phyloP scores from a whole-genome alignment of 2,329 filamentous ascomycete species.

The Madurella fahalii region DNA sequence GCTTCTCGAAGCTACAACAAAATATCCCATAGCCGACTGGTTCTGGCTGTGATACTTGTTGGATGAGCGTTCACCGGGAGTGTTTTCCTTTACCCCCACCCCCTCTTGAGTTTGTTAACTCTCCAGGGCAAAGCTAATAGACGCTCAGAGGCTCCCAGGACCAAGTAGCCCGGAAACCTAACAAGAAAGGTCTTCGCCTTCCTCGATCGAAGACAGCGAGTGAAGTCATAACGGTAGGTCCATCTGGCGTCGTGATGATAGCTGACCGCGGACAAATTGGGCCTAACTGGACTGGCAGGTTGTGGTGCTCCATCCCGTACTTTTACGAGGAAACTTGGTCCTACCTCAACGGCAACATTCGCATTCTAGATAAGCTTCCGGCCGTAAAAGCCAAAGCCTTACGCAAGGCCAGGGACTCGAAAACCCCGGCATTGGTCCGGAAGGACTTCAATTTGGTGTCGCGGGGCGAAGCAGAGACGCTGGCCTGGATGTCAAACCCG shows the following conservation, averaged over 20 bases:
- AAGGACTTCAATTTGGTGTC: neutral
- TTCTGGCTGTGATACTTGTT: too few species aligned
- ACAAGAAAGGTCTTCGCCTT: neutral
- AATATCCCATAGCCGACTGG: too few species aligned
- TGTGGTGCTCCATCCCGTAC: neutral
- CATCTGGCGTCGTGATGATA: neutral
- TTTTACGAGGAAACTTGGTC: slow-evolving; percentile 6
- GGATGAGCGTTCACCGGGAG: too few species aligned
- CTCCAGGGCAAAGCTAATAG: too few species aligned
- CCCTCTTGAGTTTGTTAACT: too few species aligned
- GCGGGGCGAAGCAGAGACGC: neutral
- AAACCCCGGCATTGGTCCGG: neutral
- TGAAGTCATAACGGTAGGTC: neutral
- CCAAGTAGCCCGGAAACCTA: too few species aligned
- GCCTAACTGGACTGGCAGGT: neutral
- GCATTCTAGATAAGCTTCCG: neutral
- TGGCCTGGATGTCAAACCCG: too few species aligned
- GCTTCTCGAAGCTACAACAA: too few species aligned
- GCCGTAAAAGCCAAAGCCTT: slow-evolving; percentile 1
- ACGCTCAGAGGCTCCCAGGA: too few species aligned
- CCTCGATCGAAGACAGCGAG: neutral
- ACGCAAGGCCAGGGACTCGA: neutral
- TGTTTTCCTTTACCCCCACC: too few species aligned
- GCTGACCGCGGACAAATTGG: neutral
- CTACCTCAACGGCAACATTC: slow-evolving; percentile 4